Percentiles rank a stretch among this genome's conserved stretches.
phyloP scores from a whole-genome alignment of 768 basidiomycete genomes.

The Amanita muscaria region DNA sequence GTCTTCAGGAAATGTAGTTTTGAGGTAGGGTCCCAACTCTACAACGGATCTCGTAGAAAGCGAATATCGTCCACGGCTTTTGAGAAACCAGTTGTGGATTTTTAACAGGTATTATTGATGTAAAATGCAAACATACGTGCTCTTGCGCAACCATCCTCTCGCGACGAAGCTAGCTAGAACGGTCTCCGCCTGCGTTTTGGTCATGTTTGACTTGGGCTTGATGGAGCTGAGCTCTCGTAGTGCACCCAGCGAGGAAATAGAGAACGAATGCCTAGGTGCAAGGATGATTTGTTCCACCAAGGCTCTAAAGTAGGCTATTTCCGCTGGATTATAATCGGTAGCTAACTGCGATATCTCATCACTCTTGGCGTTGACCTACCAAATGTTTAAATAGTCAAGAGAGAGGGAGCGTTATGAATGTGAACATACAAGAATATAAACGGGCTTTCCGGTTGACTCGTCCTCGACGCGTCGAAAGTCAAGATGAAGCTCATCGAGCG shows the following conservation, averaged over 20 bases:
- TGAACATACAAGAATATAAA: constrained; percentile 66
- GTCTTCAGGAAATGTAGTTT: constrained; percentile 63
- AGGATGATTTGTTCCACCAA: constrained; percentile 85
- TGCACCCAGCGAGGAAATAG: constrained; percentile 68
- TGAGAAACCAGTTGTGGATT: too few species aligned
- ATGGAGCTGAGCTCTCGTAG: constrained; percentile 59
- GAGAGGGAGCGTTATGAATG: background rate
- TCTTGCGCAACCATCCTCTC: constrained; percentile 70
- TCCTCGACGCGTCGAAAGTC: constrained; percentile 59
- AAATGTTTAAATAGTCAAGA: too few species aligned
- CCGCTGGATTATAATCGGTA: constrained; percentile 68
- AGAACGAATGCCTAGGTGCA: constrained; percentile 66
- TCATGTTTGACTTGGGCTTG: constrained; percentile 52
- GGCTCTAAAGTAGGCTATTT: constrained; percentile 81
- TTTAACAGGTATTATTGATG: too few species aligned
- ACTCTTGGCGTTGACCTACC: constrained; percentile 69
- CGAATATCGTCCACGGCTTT: constrained; percentile 63
- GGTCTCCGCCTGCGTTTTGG: constrained; percentile 65
- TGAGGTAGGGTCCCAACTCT: constrained; percentile 69
- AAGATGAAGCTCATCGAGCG: constrained; percentile 62
- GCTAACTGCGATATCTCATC: constrained; percentile 82
- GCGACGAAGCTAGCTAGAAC: constrained; percentile 75
- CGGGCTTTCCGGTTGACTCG: constrained; percentile 52
- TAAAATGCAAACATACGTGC: constrained; percentile 64
- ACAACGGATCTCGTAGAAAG: constrained; percentile 67